Evolutionary conservation across 2,329 filamentous ascomycete species (phyloP).

Genomic region (Chaetomium sp.): DNA sequence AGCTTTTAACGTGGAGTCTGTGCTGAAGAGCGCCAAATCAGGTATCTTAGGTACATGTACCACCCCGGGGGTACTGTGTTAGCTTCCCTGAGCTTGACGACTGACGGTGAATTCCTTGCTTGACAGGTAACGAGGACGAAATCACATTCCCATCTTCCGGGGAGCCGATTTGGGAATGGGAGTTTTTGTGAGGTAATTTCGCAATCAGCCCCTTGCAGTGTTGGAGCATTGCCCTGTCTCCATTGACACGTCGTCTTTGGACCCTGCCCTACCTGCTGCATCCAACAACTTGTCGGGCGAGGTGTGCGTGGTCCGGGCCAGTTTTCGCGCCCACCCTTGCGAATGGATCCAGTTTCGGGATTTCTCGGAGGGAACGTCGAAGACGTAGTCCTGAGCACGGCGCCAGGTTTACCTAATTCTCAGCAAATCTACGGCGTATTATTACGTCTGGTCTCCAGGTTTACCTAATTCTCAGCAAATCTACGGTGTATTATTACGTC

Average conservation of each 20-base stretch:
- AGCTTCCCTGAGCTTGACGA: not conserved
- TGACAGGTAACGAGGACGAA: not conserved
- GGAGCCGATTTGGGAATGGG: slow-evolving; percentile 1
- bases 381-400: not conserved
- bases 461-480: not conserved
- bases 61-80: not conserved
- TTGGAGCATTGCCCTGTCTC: slow-evolving; percentile 23
- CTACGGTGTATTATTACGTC: not conserved
- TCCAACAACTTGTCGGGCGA: not conserved
- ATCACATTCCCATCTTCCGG: not conserved
- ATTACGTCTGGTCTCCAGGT: not conserved
- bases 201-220: slow-evolving; percentile 22
- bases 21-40: not conserved
- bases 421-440: not conserved
- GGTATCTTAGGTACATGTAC: too few species aligned
- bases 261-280: not conserved
- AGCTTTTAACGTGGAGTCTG: not conserved
- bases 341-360: slow-evolving; percentile 30
- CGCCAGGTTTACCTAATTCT: slow-evolving; percentile 4
- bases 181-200: slow-evolving; percentile 39
- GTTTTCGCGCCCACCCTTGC: slow-evolving; percentile 32
- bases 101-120: not conserved
- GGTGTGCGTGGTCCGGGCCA: slow-evolving; percentile 18
- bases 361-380: slow-evolving; percentile 26
- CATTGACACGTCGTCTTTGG: not conserved